Evolutionary conservation across 371 early-diverging fungal genomes (phyloP).

Genomic region (Globomyces sp.): DNA sequence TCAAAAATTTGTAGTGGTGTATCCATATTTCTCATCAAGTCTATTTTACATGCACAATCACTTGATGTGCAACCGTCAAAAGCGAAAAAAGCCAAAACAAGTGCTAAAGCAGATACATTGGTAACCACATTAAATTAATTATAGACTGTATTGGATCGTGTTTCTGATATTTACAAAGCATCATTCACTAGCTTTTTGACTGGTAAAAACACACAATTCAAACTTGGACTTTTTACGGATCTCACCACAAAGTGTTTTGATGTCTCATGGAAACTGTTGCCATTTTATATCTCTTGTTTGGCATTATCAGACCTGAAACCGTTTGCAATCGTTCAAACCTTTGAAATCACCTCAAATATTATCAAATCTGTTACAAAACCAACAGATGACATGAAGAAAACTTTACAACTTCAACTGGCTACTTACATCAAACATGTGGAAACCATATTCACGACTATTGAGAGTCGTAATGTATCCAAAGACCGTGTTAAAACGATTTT

Average conservation of each 20-base stretch:
- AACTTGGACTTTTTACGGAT: conserved; percentile 62
- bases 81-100: conserved; percentile 10
- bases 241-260: conserved; percentile 63
- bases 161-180: conserved; percentile 29
- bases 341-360: too few species aligned
- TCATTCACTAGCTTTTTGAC: conserved; percentile 65
- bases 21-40: conserved; percentile 22
- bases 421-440: too few species aligned
- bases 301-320: too few species aligned
- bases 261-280: conserved; percentile 59
- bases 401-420: too few species aligned
- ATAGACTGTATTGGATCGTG: conserved; percentile 18
- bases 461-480: too few species aligned
- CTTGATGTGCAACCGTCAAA: conserved; percentile 6
- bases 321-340: too few species aligned
- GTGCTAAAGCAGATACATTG: background rate
- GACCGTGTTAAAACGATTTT: too few species aligned
- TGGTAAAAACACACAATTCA: conserved; percentile 65
- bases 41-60: conserved; percentile 20
- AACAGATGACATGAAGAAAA: too few species aligned
- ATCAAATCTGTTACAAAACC: too few species aligned
- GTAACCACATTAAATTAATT: background rate
- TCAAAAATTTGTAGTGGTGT: conserved; percentile 29
- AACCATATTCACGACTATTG: too few species aligned
- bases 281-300: conserved; percentile 12